Evolutionary conservation across 2,329 filamentous ascomycete genomes (phyloP).

Genomic region (Verticillium zaregamsianum): DNA sequence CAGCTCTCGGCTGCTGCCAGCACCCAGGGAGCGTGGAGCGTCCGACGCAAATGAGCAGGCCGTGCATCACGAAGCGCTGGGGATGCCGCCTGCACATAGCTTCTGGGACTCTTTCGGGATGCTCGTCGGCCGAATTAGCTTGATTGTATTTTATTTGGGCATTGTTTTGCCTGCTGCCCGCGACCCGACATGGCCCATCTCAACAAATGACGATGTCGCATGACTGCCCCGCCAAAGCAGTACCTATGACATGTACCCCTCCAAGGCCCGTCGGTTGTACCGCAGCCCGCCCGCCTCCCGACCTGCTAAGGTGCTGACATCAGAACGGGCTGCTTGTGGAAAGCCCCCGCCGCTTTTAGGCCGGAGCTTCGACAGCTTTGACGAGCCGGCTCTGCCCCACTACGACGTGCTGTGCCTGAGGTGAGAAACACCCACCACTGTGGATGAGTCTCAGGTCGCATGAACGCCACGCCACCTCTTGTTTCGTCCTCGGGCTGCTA

Average conservation of each 20-base stretch:
- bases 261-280: background rate
- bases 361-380: background rate
- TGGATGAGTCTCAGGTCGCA: background rate
- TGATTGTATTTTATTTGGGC: background rate
- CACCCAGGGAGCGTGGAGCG: background rate
- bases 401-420: background rate
- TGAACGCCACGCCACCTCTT: no score
- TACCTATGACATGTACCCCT: background rate
- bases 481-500: no score
- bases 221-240: background rate
- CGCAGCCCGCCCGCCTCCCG: background rate
- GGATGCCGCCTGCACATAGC: background rate
- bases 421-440: background rate
- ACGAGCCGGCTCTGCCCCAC: background rate
- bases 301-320: background rate
- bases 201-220: background rate
- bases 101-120: background rate
- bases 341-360: background rate
- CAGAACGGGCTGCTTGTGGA: background rate
- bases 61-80: background rate
- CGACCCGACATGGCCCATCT: background rate
- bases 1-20: background rate
- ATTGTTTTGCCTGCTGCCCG: background rate
- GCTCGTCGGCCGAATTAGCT: background rate
- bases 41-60: background rate